These are phyloP conservation scores for Ascochyta lentis DNA, from an alignment of 2,329 filamentous ascomycete genomes.

Conservation along the genomic window DNA sequence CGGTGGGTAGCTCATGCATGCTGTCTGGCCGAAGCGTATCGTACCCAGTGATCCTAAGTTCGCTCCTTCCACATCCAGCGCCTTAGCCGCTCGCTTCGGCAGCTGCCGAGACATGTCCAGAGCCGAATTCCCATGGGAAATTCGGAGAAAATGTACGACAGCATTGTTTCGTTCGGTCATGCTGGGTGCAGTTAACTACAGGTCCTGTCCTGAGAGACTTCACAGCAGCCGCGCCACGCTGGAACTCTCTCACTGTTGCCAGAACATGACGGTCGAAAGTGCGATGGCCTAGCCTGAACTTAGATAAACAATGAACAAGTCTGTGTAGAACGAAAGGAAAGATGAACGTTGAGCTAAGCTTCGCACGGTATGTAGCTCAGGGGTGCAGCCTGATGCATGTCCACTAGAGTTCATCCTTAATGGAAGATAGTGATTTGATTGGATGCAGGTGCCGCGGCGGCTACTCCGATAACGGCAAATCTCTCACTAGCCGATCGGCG, in stretches of 20 bases:
- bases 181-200: too few species aligned
- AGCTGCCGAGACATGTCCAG: neutral
- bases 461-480: neutral
- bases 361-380: neutral
- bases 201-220: too few species aligned
- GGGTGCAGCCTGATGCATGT: neutral
- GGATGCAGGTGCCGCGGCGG: neutral
- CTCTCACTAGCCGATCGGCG: neutral
- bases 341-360: constrained; percentile 3
- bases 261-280: too few species aligned
- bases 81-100: neutral
- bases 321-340: neutral
- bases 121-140: neutral
- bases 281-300: neutral
- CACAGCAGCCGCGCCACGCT: too few species aligned
- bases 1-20: neutral
- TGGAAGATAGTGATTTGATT: neutral
- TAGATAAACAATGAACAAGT: neutral
- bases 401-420: constrained; percentile 1
- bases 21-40: neutral
- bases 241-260: too few species aligned
- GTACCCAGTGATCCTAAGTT: constrained; percentile 4
- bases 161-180: too few species aligned
- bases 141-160: neutral
- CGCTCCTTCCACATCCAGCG: constrained; percentile 16